Conservation (phyloP, 1,139 yeast species). For the Geotrichum bryndzae region DNA sequence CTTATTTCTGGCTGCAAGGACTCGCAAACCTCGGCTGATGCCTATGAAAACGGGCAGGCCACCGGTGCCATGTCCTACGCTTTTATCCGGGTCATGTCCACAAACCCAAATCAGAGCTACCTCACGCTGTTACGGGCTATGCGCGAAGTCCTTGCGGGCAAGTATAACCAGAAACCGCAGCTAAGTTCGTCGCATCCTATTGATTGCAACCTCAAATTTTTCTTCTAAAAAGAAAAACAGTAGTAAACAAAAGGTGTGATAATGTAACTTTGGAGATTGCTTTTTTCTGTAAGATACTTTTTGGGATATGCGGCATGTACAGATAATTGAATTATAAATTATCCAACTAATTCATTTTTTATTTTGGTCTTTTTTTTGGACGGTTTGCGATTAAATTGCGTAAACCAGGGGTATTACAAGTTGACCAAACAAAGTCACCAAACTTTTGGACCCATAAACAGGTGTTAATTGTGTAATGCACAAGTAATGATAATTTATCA, state of each 20-base stretch:
- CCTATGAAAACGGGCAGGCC: constrained; percentile 65
- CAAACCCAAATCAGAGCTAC: constrained; percentile 68
- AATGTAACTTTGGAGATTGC: too few relatives aligned
- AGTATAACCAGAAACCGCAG: constrained; percentile 86
- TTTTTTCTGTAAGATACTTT: too few relatives aligned
- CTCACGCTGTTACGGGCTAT: constrained; percentile 72
- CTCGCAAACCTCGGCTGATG: constrained; percentile 73
- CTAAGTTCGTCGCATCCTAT: constrained; percentile 78
- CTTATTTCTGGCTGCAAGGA: constrained; percentile 89
- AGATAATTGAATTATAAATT: too few relatives aligned
- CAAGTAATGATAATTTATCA: too few relatives aligned
- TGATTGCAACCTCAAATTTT: constrained; percentile 65
- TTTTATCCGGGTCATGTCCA: constrained; percentile 62
- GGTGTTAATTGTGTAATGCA: too few relatives aligned
- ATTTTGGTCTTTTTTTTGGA: too few relatives aligned
- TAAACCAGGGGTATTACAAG: too few relatives aligned
- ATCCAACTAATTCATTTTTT: too few relatives aligned
- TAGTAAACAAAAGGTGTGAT: background rate
- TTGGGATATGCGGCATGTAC: too few relatives aligned
- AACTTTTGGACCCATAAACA: too few relatives aligned
- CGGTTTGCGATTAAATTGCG: too few relatives aligned
- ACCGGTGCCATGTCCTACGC: constrained; percentile 97
- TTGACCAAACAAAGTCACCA: too few relatives aligned
- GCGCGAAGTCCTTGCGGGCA: constrained; percentile 60
- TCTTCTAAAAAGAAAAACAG: constrained; percentile 30